phyloP scores from a whole-genome alignment of 192 early-diverging fungal genomes.

The Entomortierella beljakovae region DNA sequence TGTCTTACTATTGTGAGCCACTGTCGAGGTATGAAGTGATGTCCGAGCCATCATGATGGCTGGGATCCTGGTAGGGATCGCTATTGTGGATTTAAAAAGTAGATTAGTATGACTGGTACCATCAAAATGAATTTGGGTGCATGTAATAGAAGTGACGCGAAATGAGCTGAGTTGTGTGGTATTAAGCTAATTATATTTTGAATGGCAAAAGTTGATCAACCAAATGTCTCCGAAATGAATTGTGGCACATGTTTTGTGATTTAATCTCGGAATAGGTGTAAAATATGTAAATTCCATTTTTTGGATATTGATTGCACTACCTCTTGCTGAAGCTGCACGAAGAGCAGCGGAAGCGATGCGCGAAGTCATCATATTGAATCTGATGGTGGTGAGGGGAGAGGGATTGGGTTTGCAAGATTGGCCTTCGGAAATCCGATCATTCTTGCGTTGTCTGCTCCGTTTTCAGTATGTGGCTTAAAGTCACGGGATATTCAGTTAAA shows the following conservation, averaged over 20 bases:
- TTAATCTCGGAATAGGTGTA: not conserved
- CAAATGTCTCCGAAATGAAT: conserved; percentile 14
- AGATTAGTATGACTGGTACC: not conserved
- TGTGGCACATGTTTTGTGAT: not conserved
- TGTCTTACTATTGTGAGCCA: conserved; percentile 38
- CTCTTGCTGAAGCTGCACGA: conserved; percentile 50
- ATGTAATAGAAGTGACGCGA: not conserved
- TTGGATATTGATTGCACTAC: conserved; percentile 14
- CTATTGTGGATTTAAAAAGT: not conserved
- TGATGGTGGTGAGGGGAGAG: conserved; percentile 6
- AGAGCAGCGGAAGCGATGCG: conserved; percentile 52
- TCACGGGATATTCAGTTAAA: not conserved
- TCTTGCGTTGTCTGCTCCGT: not conserved
- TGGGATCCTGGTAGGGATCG: conserved; percentile 51
- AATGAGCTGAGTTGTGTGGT: not conserved
- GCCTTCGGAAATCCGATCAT: conserved; percentile 23
- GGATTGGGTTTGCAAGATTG: conserved; percentile 19
- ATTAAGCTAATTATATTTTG: not conserved
- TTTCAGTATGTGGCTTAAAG: not conserved
- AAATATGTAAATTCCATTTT: not conserved
- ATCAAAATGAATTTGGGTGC: not conserved
- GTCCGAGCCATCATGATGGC: conserved; percentile 38
- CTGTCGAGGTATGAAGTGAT: conserved; percentile 39
- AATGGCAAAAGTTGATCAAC: conserved; percentile 3
- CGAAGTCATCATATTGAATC: conserved; percentile 42